Base-by-base conservation (phyloP, 1,139 yeast genomes). In the Yamadazyma epiphylla region DNA sequence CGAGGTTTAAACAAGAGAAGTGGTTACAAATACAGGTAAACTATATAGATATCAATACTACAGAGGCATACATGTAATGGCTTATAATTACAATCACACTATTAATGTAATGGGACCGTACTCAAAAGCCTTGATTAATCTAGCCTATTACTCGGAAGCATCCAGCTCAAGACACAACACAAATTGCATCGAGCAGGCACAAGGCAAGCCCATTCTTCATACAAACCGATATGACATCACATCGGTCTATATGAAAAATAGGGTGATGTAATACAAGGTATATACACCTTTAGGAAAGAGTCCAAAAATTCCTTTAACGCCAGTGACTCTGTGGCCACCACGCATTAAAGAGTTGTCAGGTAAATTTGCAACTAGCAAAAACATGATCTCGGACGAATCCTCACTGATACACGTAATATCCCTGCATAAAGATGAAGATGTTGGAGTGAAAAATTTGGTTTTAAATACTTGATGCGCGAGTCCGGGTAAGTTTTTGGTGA, bases 331-430 rank as follows among this genome's bases (percentile, higher is more conserved):
- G 59, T 59, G 67, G 70, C 60, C 56, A 55, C 55, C 64, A 59
- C 74, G 64, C 65, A 36, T 57, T 65, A 80, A 86, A 81, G 46
- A 88, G 97, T 77, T 88, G 96, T 88, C 96, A 80, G 94, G 91
- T 85, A 82, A 81, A 91, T 88, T 89, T 89, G 89, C 96, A 89
- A 89, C 96, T 95, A 89, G 98, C 98, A 89, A 89, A 88, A 85
- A 89, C 97, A 89, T 95, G 95, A 87, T 87, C 98, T 89, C 98
- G 97, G 97, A 91, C 96, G 96, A 88, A 88, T 91, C 97, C 96
- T 89, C 98, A 89, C 95, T 88, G 97, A 89, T 86, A 87, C 94
- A 95, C 95, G 97, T 89, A 89, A 88, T 88, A 95, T 96, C 97
- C 97, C 85, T 84, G 98, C 97, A 89, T 87, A 91, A 89, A 83